Evolutionary conservation across 2,329 filamentous ascomycete genomes (phyloP), one percentile per base, ranked within the genome.

Genomic region (Podosphaera aphanis): DNA sequence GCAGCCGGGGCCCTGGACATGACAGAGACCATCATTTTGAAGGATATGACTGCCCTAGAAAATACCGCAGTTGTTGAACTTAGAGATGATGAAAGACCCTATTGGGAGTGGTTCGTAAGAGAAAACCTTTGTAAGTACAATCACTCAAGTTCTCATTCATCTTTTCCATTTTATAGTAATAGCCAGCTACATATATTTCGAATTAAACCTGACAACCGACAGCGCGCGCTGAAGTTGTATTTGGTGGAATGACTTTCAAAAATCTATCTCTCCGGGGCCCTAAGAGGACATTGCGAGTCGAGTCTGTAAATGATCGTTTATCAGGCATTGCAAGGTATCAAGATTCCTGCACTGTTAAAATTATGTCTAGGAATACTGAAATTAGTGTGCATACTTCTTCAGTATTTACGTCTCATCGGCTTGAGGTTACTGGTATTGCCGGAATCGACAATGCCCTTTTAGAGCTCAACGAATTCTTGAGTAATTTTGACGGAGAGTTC

Each of bases 181-280:
- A 33, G 13, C 5, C 29, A 33, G 11, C 15, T 7, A n/a, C 29
- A 33, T 11, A 11, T n/a, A 33, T 33, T 33, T 13, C 13, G 29
- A 13, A n/a, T n/a, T 33, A 11, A 25, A 16, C 19, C 44, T 46
- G 23, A 46, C 23, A 21, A 11, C 23, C 19, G 49, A 21, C 50
- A 77, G 73, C 64, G 33, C 66, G 72, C 46, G 72, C 79, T 27
- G 82, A 84, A 49, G 68, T 77, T 37, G 64, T 92, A 16, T 73
- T 79, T 29, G 69, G 75, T 2, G 81, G 80, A 3, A 73, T 85
- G 63, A 64, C 70, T 0, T 74, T 93, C 50, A 81, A 84, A 23
- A 69, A 76, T 18, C 56, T 77, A 8, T 66, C 69, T 37, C 65
- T 68, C 33, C 68, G 66, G 48, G 70, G 70, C 2, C 64, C 67